phyloP scores from a whole-genome alignment of 225 moss, liverwort and hornwort species.

The Ulota crispa region DNA sequence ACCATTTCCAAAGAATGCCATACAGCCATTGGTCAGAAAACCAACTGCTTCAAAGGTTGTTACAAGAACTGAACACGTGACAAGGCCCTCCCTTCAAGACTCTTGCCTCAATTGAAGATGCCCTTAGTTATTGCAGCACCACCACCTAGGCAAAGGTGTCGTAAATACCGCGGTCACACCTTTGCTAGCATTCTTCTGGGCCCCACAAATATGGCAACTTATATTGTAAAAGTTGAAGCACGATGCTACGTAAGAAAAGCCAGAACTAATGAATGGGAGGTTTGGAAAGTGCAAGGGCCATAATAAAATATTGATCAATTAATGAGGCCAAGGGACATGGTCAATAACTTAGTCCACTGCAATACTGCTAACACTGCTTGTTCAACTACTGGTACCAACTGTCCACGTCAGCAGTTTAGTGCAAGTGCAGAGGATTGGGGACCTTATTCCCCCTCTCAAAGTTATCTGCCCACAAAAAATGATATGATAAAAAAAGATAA shows the following conservation, averaged over 20 bases:
- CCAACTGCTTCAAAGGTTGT: too few species aligned
- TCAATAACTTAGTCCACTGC: neutral
- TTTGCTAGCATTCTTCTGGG: constrained; percentile 32
- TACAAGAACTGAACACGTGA: too few species aligned
- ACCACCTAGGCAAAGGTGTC: neutral
- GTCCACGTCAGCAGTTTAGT: neutral
- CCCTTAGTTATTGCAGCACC: neutral
- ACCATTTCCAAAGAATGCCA: too few species aligned
- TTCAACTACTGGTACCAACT: neutral
- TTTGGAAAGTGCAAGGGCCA: neutral
- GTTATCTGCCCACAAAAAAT: too few species aligned
- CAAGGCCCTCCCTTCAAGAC: too few species aligned
- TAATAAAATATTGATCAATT: too few species aligned
- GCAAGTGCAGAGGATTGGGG: neutral
- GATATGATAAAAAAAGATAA: too few species aligned
- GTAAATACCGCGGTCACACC: neutral
- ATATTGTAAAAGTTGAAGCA: neutral
- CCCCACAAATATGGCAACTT: neutral
- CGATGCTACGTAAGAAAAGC: neutral
- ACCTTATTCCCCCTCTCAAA: too few species aligned
- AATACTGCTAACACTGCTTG: neutral
- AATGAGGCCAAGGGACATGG: neutral
- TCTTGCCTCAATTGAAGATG: neutral
- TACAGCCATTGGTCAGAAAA: too few species aligned
- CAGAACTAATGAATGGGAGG: neutral